Evolutionary conservation across 169 alveolate species (phyloP).

Genomic region (Eimeria zaria): DNA sequence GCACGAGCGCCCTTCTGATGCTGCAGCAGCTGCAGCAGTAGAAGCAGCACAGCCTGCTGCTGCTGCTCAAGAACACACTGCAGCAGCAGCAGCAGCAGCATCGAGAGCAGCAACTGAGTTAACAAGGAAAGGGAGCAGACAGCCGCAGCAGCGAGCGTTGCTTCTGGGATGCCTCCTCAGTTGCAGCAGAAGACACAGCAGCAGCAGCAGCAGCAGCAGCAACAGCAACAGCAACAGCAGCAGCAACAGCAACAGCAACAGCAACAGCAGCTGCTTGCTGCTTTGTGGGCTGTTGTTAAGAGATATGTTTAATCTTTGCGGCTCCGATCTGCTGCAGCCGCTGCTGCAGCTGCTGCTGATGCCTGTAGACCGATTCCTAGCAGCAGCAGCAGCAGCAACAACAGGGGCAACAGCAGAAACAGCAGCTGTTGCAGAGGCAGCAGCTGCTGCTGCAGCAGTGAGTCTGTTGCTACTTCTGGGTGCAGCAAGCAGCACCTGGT

Average conservation of each 20-base stretch:
- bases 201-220: conserved; percentile 37
- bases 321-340: neutral
- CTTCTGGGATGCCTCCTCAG: conserved; percentile 3
- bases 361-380: neutral
- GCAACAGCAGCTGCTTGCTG: neutral
- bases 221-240: conserved; percentile 26
- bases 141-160: conserved; percentile 28
- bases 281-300: neutral
- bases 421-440: neutral
- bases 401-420: conserved; percentile 6
- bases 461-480: neutral
- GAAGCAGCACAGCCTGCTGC: neutral
- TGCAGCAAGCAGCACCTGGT: conserved; percentile 3
- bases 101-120: neutral
- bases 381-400: conserved; percentile 29
- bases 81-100: conserved; percentile 21
- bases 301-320: neutral
- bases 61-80: neutral
- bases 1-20: neutral
- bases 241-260: neutral
- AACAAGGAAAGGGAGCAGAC: neutral
- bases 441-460: neutral
- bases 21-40: neutral
- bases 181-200: neutral
- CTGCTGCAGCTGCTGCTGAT: conserved; percentile 4